Conservation (phyloP, 2,329 filamentous ascomycete genomes). For the Meredithiella fracta region DNA sequence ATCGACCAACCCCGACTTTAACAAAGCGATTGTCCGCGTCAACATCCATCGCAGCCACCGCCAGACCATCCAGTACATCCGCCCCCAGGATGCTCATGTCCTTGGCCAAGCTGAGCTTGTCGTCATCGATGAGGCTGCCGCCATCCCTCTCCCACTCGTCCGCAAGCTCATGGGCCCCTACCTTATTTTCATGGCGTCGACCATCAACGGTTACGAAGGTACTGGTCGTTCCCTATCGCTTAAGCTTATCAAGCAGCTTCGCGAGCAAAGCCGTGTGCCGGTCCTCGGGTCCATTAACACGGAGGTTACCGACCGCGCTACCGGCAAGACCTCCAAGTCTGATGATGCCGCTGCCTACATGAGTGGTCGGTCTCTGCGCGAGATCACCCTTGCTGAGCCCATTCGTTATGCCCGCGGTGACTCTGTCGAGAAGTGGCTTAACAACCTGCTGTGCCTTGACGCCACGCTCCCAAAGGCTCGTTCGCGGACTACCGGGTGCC, state of each 20-base stretch:
- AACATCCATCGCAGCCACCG: conserved; percentile 90
- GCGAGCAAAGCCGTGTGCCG: conserved; percentile 64
- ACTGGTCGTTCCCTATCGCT: conserved; percentile 87
- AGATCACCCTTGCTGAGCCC: conserved; percentile 84
- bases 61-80: conserved; percentile 97
- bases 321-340: conserved; percentile 54
- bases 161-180: conserved; percentile 92
- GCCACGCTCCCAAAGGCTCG: conserved; percentile 71
- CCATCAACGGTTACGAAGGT: conserved; percentile 96
- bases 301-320: conserved; percentile 60
- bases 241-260: conserved; percentile 91
- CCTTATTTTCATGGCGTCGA: conserved; percentile 97
- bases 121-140: conserved; percentile 94
- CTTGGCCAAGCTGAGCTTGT: conserved; percentile 87
- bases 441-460: conserved; percentile 82
- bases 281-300: conserved; percentile 38
- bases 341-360: conserved; percentile 36
- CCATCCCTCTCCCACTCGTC: conserved; percentile 84
- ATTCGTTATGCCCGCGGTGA: conserved; percentile 90
- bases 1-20: conserved; percentile 95
- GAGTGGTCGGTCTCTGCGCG: conserved; percentile 64
- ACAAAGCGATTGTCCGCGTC: conserved; percentile 94
- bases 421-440: conserved; percentile 88
- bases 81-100: conserved; percentile 88
- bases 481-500: conserved; percentile 56